Base-by-base conservation (phyloP, 148 eudicot genomes). In the Arbutus unedo region DNA sequence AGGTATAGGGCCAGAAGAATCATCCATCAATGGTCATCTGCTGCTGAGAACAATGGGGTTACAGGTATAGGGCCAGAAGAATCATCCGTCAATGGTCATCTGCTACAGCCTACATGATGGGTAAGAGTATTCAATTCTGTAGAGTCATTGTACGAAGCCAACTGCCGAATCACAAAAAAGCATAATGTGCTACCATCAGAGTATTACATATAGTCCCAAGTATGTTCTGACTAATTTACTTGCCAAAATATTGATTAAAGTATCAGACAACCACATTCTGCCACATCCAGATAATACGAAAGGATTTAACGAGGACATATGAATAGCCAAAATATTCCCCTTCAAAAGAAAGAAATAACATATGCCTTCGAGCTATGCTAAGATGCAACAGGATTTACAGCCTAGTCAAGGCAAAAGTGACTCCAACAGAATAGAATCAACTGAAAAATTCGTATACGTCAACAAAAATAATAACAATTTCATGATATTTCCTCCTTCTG, bases 361-460 rank as follows among this genome's bases (percentile, higher is more conserved):
- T 8, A 43, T 8, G 4, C 0, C 50, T 31, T 4, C 48, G 5
- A 0, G 25, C 16, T 15, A 41, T 6, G 64, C 48, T 53, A 14
- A 51, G 78, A 44, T 76, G 47, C 80, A 77, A 55, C 14, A 77
- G 55, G 49, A 77, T 55, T 77, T 16, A 38, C 6, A 77, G 38
- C 68, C 49, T 18, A 78, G 47, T 43, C 6, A 14, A 0, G 8
- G 41, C n/a, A 53, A 14, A 53, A 25, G 48, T 5, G 14, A 19
- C 44, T 79, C 78, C 59, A 80, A 80, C 45, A 31, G 7, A 25
- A 64, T 25, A 21, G 78, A 4, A 75, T 25, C 51, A 19, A 25
- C 71, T 59, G 16, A 10, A 4, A 43, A n/a, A 8, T 53, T 64
- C 23, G 10, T 18, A 10, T 44, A 78, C 11, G 38, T 5, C 18